These are phyloP conservation scores for Penicillium riverlandense DNA, from an alignment of 495 filamentous ascomycete genomes.

Conservation along the genomic window DNA sequence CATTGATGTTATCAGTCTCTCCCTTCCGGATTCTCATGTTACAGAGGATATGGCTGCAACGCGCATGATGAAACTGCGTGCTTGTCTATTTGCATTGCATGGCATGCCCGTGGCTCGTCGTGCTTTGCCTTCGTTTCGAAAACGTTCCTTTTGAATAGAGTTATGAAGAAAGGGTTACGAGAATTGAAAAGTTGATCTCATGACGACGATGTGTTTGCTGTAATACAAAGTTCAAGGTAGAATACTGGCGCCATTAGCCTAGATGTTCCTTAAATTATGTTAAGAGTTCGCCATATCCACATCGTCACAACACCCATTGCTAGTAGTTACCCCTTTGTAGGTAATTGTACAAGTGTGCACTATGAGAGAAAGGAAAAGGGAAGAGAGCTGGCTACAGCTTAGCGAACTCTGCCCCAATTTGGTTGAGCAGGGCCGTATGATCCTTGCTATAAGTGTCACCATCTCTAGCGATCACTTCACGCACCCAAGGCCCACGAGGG, in stretches of 20 bases:
- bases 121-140: constrained; percentile 32
- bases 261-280: no score
- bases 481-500: constrained; percentile 12
- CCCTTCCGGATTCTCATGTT: constrained; percentile 3
- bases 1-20: no score
- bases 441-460: constrained; percentile 15
- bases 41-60: constrained; percentile 25
- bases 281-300: no score
- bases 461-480: constrained; percentile 6
- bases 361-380: background rate
- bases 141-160: constrained; percentile 27
- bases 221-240: no score
- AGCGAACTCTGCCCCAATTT: constrained; percentile 16
- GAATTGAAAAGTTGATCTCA: constrained; percentile 24
- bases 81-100: constrained; percentile 19
- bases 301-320: no score
- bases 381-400: constrained; percentile 5
- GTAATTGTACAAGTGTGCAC: background rate
- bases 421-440: constrained; percentile 21
- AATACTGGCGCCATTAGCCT: no score
- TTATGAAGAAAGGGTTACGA: constrained; percentile 36
- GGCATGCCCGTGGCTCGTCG: constrained; percentile 27
- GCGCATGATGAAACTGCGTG: constrained; percentile 25
- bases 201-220: background rate
- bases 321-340: no score